Evolutionary conservation across 1,139 yeast species (phyloP).

Genomic region (Blastobotrys elegans): DNA sequence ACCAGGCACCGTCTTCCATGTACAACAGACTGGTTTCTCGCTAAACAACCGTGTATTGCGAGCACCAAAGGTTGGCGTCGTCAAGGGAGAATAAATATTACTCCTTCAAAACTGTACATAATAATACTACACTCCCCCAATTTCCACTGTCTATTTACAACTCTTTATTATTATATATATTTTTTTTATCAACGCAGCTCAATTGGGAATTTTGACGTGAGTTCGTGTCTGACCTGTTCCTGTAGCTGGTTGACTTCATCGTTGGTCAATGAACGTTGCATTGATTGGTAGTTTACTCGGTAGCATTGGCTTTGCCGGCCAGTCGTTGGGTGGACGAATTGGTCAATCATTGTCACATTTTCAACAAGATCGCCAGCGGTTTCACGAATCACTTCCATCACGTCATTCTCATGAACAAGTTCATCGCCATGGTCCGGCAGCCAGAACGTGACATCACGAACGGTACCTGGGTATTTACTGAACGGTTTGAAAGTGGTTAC

Average conservation of each 20-base stretch:
- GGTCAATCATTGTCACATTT: constrained; percentile 74
- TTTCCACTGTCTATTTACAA: constrained; percentile 12
- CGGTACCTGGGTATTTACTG: constrained; percentile 84
- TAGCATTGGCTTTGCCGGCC: constrained; percentile 75
- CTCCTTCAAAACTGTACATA: no score
- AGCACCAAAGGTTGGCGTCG: constrained; percentile 96
- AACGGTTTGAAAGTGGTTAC: constrained; percentile 80
- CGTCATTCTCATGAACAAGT: constrained; percentile 73
- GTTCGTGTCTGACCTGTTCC: constrained; percentile 51
- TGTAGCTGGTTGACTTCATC: constrained; percentile 73
- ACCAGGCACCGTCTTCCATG: constrained; percentile 90
- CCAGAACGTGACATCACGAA: constrained; percentile 92
- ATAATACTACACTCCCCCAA: background rate
- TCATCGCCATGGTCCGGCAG: constrained; percentile 42
- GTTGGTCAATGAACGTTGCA: constrained; percentile 88
- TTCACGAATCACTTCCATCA: constrained; percentile 84
- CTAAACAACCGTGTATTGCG: constrained; percentile 84
- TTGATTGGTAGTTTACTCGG: constrained; percentile 86
- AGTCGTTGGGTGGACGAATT: constrained; percentile 81
- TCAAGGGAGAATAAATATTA: constrained; percentile 55
- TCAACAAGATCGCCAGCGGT: constrained; percentile 87
- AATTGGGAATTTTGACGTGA: constrained; percentile 50
- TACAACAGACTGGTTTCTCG: constrained; percentile 86
- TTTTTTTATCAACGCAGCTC: constrained; percentile 51
- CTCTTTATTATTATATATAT: background rate